These are phyloP conservation scores for Pseudonitzschia delicatissima DNA, from an alignment of 108 stramenopile species.

Conservation along the genomic window DNA sequence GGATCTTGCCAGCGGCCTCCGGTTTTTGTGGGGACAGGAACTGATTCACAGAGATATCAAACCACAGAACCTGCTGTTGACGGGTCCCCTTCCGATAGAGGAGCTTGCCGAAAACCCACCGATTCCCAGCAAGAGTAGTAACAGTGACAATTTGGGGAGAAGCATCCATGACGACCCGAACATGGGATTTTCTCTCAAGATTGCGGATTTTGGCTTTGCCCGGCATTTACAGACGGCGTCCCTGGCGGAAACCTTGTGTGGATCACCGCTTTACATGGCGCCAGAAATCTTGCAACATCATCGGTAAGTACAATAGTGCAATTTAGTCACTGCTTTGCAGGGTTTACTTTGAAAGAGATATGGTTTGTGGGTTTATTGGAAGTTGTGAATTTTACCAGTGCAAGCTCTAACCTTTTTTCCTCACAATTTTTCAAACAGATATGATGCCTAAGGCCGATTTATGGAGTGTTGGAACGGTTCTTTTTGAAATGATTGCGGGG, in stretches of 20 bases:
- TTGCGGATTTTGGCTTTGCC: conserved; percentile 99
- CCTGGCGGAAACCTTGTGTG: conserved; percentile 97
- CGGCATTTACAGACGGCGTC: conserved; percentile 85
- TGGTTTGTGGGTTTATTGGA: neutral
- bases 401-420: neutral
- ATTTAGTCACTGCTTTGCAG: too few relatives aligned
- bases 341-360: too few relatives aligned
- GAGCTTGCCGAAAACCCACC: conserved; percentile 48
- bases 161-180: conserved; percentile 8
- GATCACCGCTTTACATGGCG: conserved; percentile 97
- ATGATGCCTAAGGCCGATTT: conserved; percentile 97
- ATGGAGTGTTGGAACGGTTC: conserved; percentile 95
- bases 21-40: conserved; percentile 83
- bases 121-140: conserved; percentile 27
- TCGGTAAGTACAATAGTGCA: conserved; percentile 39
- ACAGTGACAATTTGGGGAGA: too few relatives aligned
- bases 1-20: conserved; percentile 87
- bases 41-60: conserved; percentile 96
- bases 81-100: conserved; percentile 69
- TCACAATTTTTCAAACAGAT: conserved; percentile 42
- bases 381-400: neutral
- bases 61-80: conserved; percentile 94
- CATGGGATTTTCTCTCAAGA: conserved; percentile 73
- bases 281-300: conserved; percentile 89
- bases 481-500: conserved; percentile 96